A percentile compares a stretch with the other conserved stretches of the same genome.
These are phyloP conservation scores for Geotrichum carabidarum DNA, from an alignment of 1,139 yeast genomes.

Conservation along the genomic window DNA sequence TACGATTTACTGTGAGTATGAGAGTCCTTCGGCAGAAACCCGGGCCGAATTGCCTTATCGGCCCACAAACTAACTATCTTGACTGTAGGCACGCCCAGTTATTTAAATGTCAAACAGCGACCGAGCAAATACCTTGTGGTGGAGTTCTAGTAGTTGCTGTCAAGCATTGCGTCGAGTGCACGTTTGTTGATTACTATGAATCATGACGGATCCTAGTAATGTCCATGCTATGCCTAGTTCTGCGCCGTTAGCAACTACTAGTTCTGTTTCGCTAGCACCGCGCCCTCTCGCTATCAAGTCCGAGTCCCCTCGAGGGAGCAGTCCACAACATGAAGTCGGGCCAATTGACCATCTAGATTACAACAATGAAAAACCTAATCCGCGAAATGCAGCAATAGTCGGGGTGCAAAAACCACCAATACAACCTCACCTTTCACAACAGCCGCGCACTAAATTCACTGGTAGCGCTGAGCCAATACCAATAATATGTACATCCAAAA, in stretches of 20 bases:
- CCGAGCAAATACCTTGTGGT: background rate
- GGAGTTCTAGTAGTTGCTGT: conserved; percentile 5
- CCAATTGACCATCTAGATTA: too few species aligned
- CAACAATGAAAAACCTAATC: too few species aligned
- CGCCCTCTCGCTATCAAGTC: conserved; percentile 9
- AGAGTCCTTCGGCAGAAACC: too few species aligned
- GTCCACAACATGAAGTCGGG: too few species aligned
- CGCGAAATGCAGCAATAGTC: background rate
- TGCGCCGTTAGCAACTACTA: background rate
- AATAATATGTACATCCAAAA: conserved; percentile 54
- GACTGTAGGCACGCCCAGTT: background rate
- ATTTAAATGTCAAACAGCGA: conserved; percentile 1
- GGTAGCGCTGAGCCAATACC: conserved; percentile 1
- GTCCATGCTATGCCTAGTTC: background rate
- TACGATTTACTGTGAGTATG: too few species aligned
- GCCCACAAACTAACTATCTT: background rate
- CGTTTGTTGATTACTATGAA: background rate
- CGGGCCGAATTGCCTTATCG: background rate
- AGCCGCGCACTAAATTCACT: background rate
- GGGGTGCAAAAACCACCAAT: background rate
- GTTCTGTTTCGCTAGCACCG: background rate
- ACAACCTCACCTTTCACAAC: background rate
- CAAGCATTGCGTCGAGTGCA: background rate
- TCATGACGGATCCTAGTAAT: conserved; percentile 5
- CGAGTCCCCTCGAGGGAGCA: too few species aligned